Conservation (phyloP, 2,329 filamentous ascomycete genomes). For the Arthroderma sp. region DNA sequence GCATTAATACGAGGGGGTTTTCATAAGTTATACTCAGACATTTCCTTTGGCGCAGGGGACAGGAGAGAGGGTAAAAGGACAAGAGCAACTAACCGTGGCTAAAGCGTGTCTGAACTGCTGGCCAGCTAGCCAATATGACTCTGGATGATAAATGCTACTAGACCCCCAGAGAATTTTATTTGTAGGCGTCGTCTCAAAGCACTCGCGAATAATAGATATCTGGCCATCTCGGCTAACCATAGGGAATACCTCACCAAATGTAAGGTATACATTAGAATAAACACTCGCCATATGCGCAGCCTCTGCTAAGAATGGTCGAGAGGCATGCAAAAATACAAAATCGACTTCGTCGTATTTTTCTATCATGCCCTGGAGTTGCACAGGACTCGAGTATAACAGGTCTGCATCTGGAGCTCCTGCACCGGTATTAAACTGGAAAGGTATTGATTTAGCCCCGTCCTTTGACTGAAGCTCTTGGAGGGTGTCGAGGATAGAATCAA, state of each 20-base stretch:
- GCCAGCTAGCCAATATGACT: constrained; percentile 62
- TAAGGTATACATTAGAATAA: constrained; percentile 68
- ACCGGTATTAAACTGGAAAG: constrained; percentile 72
- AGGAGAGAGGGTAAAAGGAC: not conserved
- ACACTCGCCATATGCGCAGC: constrained; percentile 64
- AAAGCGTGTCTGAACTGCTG: constrained; percentile 59
- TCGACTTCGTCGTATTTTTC: constrained; percentile 54
- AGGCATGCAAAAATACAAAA: constrained; percentile 65
- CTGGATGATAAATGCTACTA: constrained; percentile 66
- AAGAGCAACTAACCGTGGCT: constrained; percentile 44
- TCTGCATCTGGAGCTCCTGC: constrained; percentile 68
- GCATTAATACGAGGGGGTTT: not conserved
- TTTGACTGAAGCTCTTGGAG: constrained; percentile 33
- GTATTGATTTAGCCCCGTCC: constrained; percentile 43
- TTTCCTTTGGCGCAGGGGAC: not conserved
- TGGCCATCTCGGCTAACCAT: constrained; percentile 65
- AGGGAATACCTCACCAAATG: constrained; percentile 73
- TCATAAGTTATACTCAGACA: not conserved
- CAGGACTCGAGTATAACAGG: constrained; percentile 56
- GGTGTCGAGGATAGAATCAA: constrained; percentile 49
- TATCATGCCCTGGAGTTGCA: constrained; percentile 62
- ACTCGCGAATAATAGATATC: constrained; percentile 54
- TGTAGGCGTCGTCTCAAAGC: constrained; percentile 60
- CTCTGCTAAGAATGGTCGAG: constrained; percentile 70
- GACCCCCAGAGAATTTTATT: constrained; percentile 70